These are phyloP conservation scores for Skeletonema tropicum DNA, from an alignment of 108 stramenopile genomes.

Conservation along the genomic window DNA sequence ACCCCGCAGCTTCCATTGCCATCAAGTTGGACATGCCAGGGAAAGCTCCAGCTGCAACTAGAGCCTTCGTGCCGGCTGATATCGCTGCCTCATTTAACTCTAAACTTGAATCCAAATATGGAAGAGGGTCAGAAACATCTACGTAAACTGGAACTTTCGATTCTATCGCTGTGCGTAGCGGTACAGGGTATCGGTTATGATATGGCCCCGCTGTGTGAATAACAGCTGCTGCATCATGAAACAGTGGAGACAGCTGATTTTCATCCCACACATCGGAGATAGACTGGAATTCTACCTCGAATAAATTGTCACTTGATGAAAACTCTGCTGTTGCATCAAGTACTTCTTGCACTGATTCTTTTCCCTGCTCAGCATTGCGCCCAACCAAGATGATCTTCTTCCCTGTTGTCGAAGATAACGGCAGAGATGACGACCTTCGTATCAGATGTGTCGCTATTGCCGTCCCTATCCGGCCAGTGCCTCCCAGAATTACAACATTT, in stretches of 20 bases:
- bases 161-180: slow-evolving; percentile 24
- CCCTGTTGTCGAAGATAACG: neutral
- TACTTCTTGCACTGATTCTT: slow-evolving; percentile 37
- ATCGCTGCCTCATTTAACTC: slow-evolving; percentile 17
- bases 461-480: neutral
- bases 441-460: neutral
- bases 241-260: slow-evolving; percentile 1
- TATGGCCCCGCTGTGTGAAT: slow-evolving; percentile 72
- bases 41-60: slow-evolving; percentile 67
- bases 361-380: slow-evolving; percentile 17
- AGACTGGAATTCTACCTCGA: slow-evolving; percentile 9
- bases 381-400: slow-evolving; percentile 46
- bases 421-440: neutral
- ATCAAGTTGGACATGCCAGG: slow-evolving; percentile 69
- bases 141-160: slow-evolving; percentile 47
- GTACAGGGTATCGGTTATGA: slow-evolving; percentile 33
- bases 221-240: slow-evolving; percentile 37
- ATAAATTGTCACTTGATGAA: neutral
- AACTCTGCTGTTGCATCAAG: neutral
- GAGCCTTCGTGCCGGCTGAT: slow-evolving; percentile 32
- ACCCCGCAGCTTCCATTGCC: slow-evolving; percentile 54
- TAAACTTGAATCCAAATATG: slow-evolving; percentile 44
- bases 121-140: slow-evolving; percentile 64
- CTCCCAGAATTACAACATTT: neutral
- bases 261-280: slow-evolving; percentile 29